phyloP scores from a whole-genome alignment of 2,329 filamentous ascomycete species.

The Helminthosporium solani region DNA sequence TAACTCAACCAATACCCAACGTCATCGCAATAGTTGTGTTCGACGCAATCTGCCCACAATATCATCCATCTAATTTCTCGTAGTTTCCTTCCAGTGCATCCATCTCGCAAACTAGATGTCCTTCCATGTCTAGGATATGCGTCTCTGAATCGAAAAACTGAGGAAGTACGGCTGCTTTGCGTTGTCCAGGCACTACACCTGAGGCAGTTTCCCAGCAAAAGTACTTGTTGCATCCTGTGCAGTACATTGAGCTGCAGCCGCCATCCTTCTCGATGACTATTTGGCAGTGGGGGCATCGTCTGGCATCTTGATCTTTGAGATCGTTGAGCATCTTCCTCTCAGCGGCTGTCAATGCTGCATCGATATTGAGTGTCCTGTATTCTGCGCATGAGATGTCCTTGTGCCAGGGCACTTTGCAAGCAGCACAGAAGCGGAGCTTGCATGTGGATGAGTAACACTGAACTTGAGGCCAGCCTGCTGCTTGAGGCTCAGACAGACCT shows the following conservation, averaged over 20 bases:
- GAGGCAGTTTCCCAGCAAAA: slow-evolving; percentile 31
- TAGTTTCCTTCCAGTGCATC: neutral
- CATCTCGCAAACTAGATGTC: neutral
- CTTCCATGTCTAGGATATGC: neutral
- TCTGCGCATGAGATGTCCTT: slow-evolving; percentile 25
- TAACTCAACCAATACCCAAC: no score
- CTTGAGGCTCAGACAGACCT: slow-evolving; percentile 16
- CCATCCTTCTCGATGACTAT: slow-evolving; percentile 35
- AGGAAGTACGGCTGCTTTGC: slow-evolving; percentile 5
- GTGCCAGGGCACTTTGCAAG: slow-evolving; percentile 29
- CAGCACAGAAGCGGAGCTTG: slow-evolving; percentile 19
- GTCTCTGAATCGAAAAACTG: neutral
- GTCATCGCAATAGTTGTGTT: no score
- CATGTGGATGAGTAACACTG: slow-evolving; percentile 23
- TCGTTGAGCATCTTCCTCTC: slow-evolving; percentile 25
- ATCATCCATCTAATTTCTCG: neutral
- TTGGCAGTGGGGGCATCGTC: slow-evolving; percentile 33
- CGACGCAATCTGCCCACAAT: neutral
- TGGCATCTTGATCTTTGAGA: slow-evolving; percentile 27
- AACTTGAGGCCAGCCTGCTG: slow-evolving; percentile 28
- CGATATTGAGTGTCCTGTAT: slow-evolving; percentile 14
- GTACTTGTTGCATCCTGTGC: slow-evolving; percentile 22
- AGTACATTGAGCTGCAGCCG: slow-evolving; percentile 29
- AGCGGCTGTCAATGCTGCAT: slow-evolving; percentile 21
- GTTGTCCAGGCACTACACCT: slow-evolving; percentile 22